These are phyloP conservation scores for Penicillium pancosmium DNA, from an alignment of 495 filamentous ascomycete genomes.

Conservation along the genomic window DNA sequence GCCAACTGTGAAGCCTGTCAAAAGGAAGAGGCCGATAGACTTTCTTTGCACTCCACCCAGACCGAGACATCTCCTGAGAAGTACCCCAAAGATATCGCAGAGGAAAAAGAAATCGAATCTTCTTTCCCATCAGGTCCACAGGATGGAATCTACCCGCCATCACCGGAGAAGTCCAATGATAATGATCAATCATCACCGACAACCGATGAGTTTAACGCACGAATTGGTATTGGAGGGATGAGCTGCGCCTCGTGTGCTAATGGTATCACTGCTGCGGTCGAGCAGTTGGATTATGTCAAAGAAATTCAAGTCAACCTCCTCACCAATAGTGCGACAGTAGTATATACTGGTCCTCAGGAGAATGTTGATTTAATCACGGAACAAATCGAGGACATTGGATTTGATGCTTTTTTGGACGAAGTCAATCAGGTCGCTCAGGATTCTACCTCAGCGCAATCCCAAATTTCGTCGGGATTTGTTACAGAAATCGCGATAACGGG, in stretches of 20 bases:
- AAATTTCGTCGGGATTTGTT: constrained; percentile 30
- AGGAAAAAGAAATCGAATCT: constrained; percentile 3
- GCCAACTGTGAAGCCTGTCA: constrained; percentile 54
- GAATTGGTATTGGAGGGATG: constrained; percentile 62
- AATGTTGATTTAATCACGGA: constrained; percentile 48
- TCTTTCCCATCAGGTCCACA: neutral
- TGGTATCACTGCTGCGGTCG: constrained; percentile 53
- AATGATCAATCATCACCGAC: constrained; percentile 2
- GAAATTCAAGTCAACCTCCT: constrained; percentile 60
- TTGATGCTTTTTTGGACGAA: constrained; percentile 54
- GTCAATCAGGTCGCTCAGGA: constrained; percentile 29
- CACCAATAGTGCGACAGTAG: constrained; percentile 57
- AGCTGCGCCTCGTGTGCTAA: constrained; percentile 66
- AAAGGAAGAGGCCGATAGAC: constrained; percentile 34
- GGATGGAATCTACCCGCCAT: neutral
- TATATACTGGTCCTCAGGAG: constrained; percentile 43
- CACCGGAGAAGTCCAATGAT: neutral
- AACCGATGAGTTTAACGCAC: constrained; percentile 40
- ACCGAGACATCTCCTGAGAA: constrained; percentile 20
- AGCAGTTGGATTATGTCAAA: constrained; percentile 54
- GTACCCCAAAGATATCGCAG: neutral
- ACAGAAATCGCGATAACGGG: constrained; percentile 73
- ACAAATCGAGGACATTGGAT: constrained; percentile 58
- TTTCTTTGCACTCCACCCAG: constrained; percentile 13
- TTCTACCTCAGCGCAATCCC: constrained; percentile 21